These are phyloP conservation scores for Xylaria acuta DNA, from an alignment of 495 filamentous ascomycete genomes.

Conservation along the genomic window DNA sequence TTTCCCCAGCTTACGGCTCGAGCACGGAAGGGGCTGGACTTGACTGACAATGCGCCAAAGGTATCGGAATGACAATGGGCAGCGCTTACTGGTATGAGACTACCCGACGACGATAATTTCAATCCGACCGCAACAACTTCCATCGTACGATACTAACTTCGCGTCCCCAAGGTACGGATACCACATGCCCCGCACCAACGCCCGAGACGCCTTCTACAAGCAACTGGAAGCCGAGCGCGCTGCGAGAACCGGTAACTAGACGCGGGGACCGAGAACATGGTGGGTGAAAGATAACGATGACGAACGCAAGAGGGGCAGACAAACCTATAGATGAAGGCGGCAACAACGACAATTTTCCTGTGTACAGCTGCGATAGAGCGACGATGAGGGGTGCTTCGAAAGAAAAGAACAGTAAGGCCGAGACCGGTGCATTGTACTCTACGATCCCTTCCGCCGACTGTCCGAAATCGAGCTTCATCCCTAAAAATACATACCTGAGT, in stretches of 20 bases:
- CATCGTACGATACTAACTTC: constrained; percentile 29
- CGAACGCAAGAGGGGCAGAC: neutral
- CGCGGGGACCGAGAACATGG: neutral
- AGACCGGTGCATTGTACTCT: constrained; percentile 20
- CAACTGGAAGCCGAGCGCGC: constrained; percentile 56
- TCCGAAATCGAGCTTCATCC: constrained; percentile 20
- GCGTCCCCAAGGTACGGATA: constrained; percentile 53
- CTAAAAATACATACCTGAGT: constrained; percentile 28
- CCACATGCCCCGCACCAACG: constrained; percentile 58
- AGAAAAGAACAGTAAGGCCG: neutral
- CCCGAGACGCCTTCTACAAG: constrained; percentile 55
- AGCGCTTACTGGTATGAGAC: constrained; percentile 55
- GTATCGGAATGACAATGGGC: constrained; percentile 51
- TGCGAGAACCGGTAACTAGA: constrained; percentile 31
- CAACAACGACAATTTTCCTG: constrained; percentile 9
- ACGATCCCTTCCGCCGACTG: constrained; percentile 19
- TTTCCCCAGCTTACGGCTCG: neutral
- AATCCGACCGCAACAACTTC: neutral
- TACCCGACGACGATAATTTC: constrained; percentile 2
- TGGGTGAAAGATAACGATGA: neutral
- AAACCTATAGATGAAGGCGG: constrained; percentile 22
- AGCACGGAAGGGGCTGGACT: neutral
- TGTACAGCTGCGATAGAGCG: constrained; percentile 14
- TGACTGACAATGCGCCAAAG: constrained; percentile 36
- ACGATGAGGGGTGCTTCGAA: constrained; percentile 5